These are phyloP conservation scores for Fraxinus dipetala DNA, from an alignment of 305 asterid genomes.

Conservation along the genomic window DNA sequence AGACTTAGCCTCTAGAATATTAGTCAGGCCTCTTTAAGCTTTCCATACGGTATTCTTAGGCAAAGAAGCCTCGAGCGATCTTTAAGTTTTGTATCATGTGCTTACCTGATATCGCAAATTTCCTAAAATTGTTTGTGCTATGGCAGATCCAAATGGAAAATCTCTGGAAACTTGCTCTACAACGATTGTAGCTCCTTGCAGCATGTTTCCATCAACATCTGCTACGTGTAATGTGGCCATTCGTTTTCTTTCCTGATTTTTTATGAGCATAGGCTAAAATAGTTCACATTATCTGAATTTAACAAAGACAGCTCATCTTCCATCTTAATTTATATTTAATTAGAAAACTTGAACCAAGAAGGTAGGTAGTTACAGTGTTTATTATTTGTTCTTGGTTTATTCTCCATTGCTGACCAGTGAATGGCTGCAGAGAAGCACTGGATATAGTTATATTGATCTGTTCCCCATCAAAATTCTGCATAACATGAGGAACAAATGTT, in stretches of 20 bases:
- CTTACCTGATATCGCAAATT: slow-evolving; percentile 54
- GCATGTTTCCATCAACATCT: slow-evolving; percentile 40
- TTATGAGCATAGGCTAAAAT: not conserved
- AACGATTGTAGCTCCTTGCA: slow-evolving; percentile 46
- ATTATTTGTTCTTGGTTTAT: slow-evolving; percentile 29
- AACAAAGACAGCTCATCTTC: not conserved
- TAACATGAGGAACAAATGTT: not conserved
- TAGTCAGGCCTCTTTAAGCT: not conserved
- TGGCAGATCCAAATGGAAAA: slow-evolving; percentile 84
- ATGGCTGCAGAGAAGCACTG: slow-evolving; percentile 46
- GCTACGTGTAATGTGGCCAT: slow-evolving; percentile 61
- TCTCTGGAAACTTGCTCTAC: slow-evolving; percentile 59
- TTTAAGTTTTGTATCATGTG: not conserved
- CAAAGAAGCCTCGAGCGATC: not conserved
- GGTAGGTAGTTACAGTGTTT: slow-evolving; percentile 24
- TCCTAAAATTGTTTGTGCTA: slow-evolving; percentile 55
- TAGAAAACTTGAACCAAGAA: not conserved
- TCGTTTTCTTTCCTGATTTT: slow-evolving; percentile 57
- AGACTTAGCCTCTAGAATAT: not conserved
- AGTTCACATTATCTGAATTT: not conserved
- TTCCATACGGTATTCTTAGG: not conserved
- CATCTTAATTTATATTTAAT: not conserved
- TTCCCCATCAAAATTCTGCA: slow-evolving; percentile 30
- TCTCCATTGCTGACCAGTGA: slow-evolving; percentile 40
- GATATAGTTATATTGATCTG: slow-evolving; percentile 27